A percentile compares a stretch with the other conserved stretches of the same genome.
Evolutionary conservation across 2,329 filamentous ascomycete genomes (phyloP).

Genomic region (Sphaerostilbella broomeana): DNA sequence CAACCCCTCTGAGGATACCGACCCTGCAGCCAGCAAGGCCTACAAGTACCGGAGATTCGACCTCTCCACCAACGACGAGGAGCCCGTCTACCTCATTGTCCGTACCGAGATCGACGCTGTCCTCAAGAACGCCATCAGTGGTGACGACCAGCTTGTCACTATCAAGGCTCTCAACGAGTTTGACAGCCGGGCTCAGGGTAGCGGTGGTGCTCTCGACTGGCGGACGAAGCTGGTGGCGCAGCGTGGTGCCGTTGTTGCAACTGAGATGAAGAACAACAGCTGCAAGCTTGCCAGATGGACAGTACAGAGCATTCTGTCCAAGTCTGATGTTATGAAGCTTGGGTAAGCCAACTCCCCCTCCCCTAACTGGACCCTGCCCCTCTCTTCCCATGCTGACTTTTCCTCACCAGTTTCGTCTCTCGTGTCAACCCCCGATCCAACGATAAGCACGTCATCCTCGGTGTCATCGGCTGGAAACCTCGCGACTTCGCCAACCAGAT

Average conservation of each 20-base stretch:
- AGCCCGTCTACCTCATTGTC: constrained; percentile 87
- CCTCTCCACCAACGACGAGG: constrained; percentile 87
- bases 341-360: constrained; percentile 52
- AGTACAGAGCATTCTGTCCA: constrained; percentile 90
- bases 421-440: constrained; percentile 87
- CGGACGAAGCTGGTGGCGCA: constrained; percentile 88
- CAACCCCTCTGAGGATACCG: constrained; percentile 85
- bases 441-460: constrained; percentile 90
- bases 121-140: constrained; percentile 86
- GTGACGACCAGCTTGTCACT: constrained; percentile 84
- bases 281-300: constrained; percentile 99
- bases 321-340: constrained; percentile 98
- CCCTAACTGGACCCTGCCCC: neutral
- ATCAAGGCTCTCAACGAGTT: constrained; percentile 99
- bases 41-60: constrained; percentile 99
- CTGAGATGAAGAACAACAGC: constrained; percentile 99
- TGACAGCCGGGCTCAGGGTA: constrained; percentile 94
- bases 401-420: constrained; percentile 71
- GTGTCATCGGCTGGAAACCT: constrained; percentile 96
- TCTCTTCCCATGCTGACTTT: neutral
- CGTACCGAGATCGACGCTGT: constrained; percentile 93
- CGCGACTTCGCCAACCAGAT: constrained; percentile 95
- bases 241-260: constrained; percentile 93
- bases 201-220: constrained; percentile 94
- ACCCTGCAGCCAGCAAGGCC: constrained; percentile 88